Conservation (phyloP, 257 asterid species). For the Solanum clarkiae region DNA sequence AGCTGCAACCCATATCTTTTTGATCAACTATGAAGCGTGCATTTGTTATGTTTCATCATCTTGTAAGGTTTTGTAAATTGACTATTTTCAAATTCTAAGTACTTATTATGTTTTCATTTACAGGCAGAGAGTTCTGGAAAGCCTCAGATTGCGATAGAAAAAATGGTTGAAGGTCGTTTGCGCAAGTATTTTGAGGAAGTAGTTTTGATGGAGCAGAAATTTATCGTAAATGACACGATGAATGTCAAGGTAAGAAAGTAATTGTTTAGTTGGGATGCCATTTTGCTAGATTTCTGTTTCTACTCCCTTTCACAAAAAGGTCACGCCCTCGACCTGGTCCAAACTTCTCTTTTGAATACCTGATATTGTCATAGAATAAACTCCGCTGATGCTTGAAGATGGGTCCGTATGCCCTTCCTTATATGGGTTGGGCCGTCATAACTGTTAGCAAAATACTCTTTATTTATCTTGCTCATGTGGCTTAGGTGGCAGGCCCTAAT, state of each 20-base stretch:
- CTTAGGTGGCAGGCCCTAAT: not conserved
- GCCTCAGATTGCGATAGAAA: conserved; percentile 77
- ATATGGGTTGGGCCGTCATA: too few relatives aligned
- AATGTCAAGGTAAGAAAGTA: conserved; percentile 42
- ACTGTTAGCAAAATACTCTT: too few relatives aligned
- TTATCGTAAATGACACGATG: conserved; percentile 59
- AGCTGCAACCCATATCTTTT: not conserved
- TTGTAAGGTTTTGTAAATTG: not conserved
- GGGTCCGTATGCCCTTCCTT: too few relatives aligned
- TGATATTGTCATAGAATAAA: not conserved
- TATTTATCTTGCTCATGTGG: too few relatives aligned
- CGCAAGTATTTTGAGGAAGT: conserved; percentile 92
- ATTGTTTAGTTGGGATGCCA: not conserved
- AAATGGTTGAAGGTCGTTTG: conserved; percentile 90
- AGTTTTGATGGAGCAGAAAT: conserved; percentile 92
- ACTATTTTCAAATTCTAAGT: conserved; percentile 1
- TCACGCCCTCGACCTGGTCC: not conserved
- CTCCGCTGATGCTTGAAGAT: not conserved
- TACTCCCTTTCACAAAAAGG: not conserved
- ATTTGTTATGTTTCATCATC: not conserved
- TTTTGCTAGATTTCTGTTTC: not conserved
- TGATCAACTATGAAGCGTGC: not conserved
- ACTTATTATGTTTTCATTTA: not conserved
- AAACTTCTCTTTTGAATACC: not conserved
- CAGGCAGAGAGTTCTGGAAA: conserved; percentile 92